Conservation (phyloP, 1,284 basidiomycete species). For the Boletus sp. region DNA sequence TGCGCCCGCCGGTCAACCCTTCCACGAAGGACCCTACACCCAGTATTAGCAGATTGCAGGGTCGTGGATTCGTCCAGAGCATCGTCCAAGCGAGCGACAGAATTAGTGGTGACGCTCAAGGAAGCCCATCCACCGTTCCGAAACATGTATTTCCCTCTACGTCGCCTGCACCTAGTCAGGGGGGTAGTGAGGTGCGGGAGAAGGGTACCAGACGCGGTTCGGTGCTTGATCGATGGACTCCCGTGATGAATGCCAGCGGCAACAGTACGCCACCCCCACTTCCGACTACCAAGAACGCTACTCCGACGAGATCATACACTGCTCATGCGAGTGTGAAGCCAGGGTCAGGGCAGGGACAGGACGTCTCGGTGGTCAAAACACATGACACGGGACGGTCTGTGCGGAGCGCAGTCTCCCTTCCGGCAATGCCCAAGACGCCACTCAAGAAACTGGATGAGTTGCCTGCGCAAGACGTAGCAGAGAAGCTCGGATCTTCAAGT, state of each 20-base stretch:
- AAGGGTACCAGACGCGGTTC: slow-evolving; percentile 41
- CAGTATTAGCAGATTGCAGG: slow-evolving; percentile 74
- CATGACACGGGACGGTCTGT: slow-evolving; percentile 33
- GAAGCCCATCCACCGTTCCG: slow-evolving; percentile 18
- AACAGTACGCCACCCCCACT: slow-evolving; percentile 32
- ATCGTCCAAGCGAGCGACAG: slow-evolving; percentile 66
- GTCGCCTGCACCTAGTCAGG: slow-evolving; percentile 35
- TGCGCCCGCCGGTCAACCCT: slow-evolving; percentile 40
- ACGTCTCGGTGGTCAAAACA: slow-evolving; percentile 18
- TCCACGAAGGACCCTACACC: slow-evolving; percentile 69
- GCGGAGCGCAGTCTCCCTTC: slow-evolving; percentile 26
- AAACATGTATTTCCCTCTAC: slow-evolving; percentile 29
- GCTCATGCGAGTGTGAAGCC: slow-evolving; percentile 8
- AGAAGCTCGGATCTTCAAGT: slow-evolving; percentile 43
- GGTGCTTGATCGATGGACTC: slow-evolving; percentile 69
- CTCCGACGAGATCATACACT: slow-evolving; percentile 20
- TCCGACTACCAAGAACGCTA: slow-evolving; percentile 35
- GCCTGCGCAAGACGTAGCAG: slow-evolving; percentile 14
- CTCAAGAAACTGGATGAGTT: slow-evolving; percentile 22
- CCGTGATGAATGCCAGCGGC: slow-evolving; percentile 22
- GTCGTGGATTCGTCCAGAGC: slow-evolving; percentile 77
- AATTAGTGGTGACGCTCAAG: slow-evolving; percentile 38
- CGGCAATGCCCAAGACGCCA: slow-evolving; percentile 29
- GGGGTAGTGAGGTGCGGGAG: slow-evolving; percentile 29
- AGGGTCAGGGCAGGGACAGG: slow-evolving; percentile 22